Base-by-base conservation (phyloP, 2,329 filamentous ascomycete species). In the Alternaria sp. region DNA sequence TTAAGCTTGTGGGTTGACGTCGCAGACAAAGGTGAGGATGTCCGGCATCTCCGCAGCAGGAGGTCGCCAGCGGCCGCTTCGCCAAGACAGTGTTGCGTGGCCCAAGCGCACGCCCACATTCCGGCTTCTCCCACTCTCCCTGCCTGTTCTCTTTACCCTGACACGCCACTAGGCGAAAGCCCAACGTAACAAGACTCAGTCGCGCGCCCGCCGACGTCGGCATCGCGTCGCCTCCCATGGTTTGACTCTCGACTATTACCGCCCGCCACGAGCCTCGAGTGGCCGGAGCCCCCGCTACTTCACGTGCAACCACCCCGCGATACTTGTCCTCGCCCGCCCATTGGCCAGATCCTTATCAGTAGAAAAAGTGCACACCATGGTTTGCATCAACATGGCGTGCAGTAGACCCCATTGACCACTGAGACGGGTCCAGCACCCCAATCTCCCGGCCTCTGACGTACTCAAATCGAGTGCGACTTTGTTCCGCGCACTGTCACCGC, bases 401-500 rank as follows among this genome's bases (percentile, higher is more conserved):
- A 63, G 61, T 62, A 59, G 44, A 55, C 58, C 51, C 71, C 60
- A 67, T 69, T 63, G 70, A 68, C 76, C 75, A 76, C 69, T 76
- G 64, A 67, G 64, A 70, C 93, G 52, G 87, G 89, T 79, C 88
- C 68, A 90, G 93, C 93, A 97, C 84, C 57, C 52, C 67, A 68
- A 66, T 66, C 67, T 44, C 61, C 61, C 71, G 71, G 91, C 77
- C 86, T 97, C 51, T 91, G 90, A 83, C 89, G 90, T 77, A 87
- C 77, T 87, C 88, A 68, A 87, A 90, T 67, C 67, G 61, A 67
- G 61, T 63, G 30, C 50, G 44, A 51, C 51, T 63, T 63, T 70
- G 70, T 66, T 70, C 57, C 61, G 58, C 61, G 58, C 49, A 54
- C 62, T 54, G 58, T 68, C 62, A 54, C 59, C 57, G 61, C 61